Base-by-base conservation (phyloP, 2,329 filamentous ascomycete genomes). In the Trichoderma arundinaceum region DNA sequence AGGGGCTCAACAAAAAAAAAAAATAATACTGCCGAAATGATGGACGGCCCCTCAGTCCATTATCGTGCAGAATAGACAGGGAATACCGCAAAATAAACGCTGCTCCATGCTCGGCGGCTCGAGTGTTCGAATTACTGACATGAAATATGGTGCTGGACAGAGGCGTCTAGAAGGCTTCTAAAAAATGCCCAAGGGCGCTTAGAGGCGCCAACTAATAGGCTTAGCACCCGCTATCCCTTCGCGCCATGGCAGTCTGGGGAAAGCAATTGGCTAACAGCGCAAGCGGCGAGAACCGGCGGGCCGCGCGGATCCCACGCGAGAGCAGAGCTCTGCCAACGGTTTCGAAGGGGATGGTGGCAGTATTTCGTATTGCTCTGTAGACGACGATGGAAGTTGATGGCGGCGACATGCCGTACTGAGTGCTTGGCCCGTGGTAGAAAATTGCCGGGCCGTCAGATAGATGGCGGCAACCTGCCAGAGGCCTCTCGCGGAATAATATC, bases 1-100 rank as follows among this genome's bases (percentile, higher is more conserved):
- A 60, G 60, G 60, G 60, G 60, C 60, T 63, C 60, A 63, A 63
- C 60, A 44, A 51, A 61, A 62, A 33, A 51, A 51, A 52, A 51
- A 51, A 33, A 53, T 5, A 49, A 12, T 60, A 49, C 39, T 46
- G 49, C 60, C 60, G 60, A 63, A 53, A 54, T 54, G 38, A 54
- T 49, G 17, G 38, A n/a, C 28, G 13, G 38, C 28, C 28, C 39
- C 17, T 62, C 41, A 33, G 49, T 54, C 9, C 13, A 35, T 19
- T 59, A 32, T 17, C 56, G n/a, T 48, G 17, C 8, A 19, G 15
- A 38, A 46, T 22, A 15, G 17, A 44, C 49, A 63, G 49, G 60
- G 60, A 54, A 28, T 32, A 44, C n/a, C 7, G 8, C 38, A 7
- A 8, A 43, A 22, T 43, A 22, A 19, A 4, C 8, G 22, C 22